Conservation (phyloP, 2,329 filamentous ascomycete genomes). For the Phialophora expanda region DNA sequence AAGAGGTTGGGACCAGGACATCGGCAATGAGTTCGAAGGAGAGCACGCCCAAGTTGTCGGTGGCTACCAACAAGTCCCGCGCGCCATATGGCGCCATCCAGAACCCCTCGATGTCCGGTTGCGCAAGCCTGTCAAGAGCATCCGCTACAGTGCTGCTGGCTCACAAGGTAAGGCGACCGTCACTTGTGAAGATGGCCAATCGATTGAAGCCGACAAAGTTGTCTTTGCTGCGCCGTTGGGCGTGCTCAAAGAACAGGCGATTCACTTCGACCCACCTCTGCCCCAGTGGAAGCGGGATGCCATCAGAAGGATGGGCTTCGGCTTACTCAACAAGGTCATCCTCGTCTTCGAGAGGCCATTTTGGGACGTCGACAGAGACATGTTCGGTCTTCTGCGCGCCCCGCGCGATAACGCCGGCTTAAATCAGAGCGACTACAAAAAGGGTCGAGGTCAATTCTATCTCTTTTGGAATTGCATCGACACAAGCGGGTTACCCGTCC, state of each 20-base stretch:
- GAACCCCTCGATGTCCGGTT: conserved; percentile 77
- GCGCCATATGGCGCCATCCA: conserved; percentile 79
- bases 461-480: conserved; percentile 97
- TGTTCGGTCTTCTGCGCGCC: conserved; percentile 87
- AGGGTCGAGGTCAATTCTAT: conserved; percentile 87
- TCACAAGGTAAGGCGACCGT: conserved; percentile 61
- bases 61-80: conserved; percentile 91
- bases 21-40: conserved; percentile 96
- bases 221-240: conserved; percentile 89
- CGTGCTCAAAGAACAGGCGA: conserved; percentile 79
- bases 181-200: conserved; percentile 76
- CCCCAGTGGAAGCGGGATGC: conserved; percentile 82
- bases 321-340: conserved; percentile 92
- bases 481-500: conserved; percentile 82
- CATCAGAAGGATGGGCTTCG: conserved; percentile 85
- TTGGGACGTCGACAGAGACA: conserved; percentile 88
- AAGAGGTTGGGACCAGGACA: conserved; percentile 93
- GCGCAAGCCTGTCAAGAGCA: conserved; percentile 72
- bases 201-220: conserved; percentile 84
- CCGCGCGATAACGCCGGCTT: conserved; percentile 71
- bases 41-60: conserved; percentile 91
- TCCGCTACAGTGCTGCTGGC: conserved; percentile 64
- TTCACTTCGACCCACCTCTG: conserved; percentile 89
- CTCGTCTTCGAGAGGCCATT: conserved; percentile 87
- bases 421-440: conserved; percentile 77